These are phyloP conservation scores for Annulohypoxylon truncatum DNA, from an alignment of 2,329 filamentous ascomycete genomes.

Conservation along the genomic window DNA sequence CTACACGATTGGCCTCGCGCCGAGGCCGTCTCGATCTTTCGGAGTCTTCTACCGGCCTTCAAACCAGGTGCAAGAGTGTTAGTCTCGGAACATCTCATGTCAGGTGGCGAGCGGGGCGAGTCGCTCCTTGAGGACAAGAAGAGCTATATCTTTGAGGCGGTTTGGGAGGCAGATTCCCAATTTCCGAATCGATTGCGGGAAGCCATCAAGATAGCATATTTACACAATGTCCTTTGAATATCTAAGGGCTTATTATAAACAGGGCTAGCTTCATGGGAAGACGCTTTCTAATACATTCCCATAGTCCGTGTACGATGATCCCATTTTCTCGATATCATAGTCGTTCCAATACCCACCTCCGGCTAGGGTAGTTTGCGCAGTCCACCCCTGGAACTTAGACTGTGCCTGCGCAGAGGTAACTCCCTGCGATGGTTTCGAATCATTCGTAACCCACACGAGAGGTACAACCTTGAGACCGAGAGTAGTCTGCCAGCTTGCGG, in stretches of 20 bases:
- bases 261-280: slow-evolving; percentile 36
- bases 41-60: slow-evolving; percentile 42
- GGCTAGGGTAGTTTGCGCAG: slow-evolving; percentile 46
- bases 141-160: neutral
- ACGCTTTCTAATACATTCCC: slow-evolving; percentile 41
- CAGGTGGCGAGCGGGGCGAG: neutral
- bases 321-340: slow-evolving; percentile 60
- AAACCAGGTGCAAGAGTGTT: slow-evolving; percentile 19
- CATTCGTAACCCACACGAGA: slow-evolving; percentile 59
- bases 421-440: slow-evolving; percentile 57
- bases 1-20: slow-evolving; percentile 43
- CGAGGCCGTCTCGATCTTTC: slow-evolving; percentile 44
- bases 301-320: slow-evolving; percentile 51
- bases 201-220: neutral
- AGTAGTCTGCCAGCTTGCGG: slow-evolving; percentile 52
- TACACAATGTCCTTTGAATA: neutral
- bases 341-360: slow-evolving; percentile 61
- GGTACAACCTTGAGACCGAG: slow-evolving; percentile 57
- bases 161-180: neutral
- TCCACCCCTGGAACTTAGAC: slow-evolving; percentile 53
- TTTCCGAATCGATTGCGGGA: neutral
- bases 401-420: slow-evolving; percentile 53
- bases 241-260: neutral
- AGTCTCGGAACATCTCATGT: neutral
- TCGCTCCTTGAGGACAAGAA: neutral